Evolutionary conservation across 352 stramenopile genomes (phyloP), one percentile per base, ranked within the genome.

Genomic region (Aphanomyces astaci): DNA sequence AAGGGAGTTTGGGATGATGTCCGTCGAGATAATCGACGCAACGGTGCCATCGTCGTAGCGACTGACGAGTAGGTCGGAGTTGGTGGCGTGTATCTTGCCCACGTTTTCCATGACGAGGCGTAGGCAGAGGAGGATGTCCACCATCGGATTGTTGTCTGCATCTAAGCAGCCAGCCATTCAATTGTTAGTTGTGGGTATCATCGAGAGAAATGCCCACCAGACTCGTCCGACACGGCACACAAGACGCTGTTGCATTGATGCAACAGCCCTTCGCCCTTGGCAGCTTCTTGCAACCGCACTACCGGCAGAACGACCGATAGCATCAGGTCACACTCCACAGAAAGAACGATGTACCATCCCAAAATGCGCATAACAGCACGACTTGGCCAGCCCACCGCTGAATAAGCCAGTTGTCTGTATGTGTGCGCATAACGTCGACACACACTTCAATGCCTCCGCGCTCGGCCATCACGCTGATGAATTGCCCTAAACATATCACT

Each of bases 191-290:
- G 55, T 49, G 11, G 25, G 9, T 25, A n/a, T 49, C 17, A 43
- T 43, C 36, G 15, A 15, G 36, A 7, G 7, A 15, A 43, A 15
- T 15, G 36, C 55, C 55, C 27, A 64, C 27, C 55, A 32, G 22
- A 56, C 7, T 39, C 45, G 63, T 65, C 22, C 10, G 24, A 2
- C 24, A 55, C 24, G n/a, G 7, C 15, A 19, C 10, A 19, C 15
- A 60, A 45, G 30, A 59, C 25, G 13, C 24, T 19, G 11, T 57
- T 51, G 32, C 62, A 60, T 11, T 33, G 46, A 10, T 22, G 48
- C 19, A 68, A 24, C 40, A 68, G 43, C 22, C 51, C 51, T 59
- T 68, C 62, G 9, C 55, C 22, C 25, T 68, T 68, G 43, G 62
- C 62, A n/a, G 45, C 62, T 9, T 62, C 27, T 45, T 68, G 62